Evolutionary conservation across 108 stramenopile genomes (phyloP), one percentile per base, ranked within the genome.

Genomic region (Nitzschia palea): DNA sequence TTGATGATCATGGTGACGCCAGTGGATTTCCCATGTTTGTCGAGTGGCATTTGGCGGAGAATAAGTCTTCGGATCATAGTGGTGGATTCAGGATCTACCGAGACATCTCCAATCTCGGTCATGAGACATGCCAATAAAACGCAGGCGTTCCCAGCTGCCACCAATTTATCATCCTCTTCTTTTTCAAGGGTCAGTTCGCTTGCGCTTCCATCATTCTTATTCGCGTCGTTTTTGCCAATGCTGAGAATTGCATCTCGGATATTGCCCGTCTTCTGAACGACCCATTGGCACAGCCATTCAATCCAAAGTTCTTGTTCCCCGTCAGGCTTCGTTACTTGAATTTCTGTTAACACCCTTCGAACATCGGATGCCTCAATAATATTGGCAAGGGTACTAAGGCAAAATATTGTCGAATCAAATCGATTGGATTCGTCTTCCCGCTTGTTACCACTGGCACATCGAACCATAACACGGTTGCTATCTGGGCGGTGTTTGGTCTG

Each of bases 141-240:
- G 50, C 83, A 94, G 9, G 88, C 88, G 71, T 94, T 91, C 0
- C 93, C 93, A 22, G 93, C 85, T 3, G 77, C 81, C 14, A 94
- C 74, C 29, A 94, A 73, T 55, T 81, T 75, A 28, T 81, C 87
- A 30, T 89, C 85, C 30, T 89, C 91, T 12, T 86, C 57, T 35
- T 86, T 61, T 56, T 67, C 43, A 47, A 77, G 37, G 76, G 71
- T 47, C 51, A 55, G 47, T 32, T 65, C 32, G 44, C 37, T 15
- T n/a, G n/a, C n/a, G n/a, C n/a, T n/a, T n/a, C n/a, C n/a, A 20
- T 65, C 59, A 0, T 48, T 31, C 28, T 42, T 42, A 25, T 43
- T 14, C 3, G 64, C 17, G 18, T 55, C n/a, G 9, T 47, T 31
- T 2, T 45, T 57, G 31, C 87, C 86, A 58, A 83, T 80, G 34